Conservation (phyloP, 2,329 filamentous ascomycete genomes). For the Volutella citrinella region DNA sequence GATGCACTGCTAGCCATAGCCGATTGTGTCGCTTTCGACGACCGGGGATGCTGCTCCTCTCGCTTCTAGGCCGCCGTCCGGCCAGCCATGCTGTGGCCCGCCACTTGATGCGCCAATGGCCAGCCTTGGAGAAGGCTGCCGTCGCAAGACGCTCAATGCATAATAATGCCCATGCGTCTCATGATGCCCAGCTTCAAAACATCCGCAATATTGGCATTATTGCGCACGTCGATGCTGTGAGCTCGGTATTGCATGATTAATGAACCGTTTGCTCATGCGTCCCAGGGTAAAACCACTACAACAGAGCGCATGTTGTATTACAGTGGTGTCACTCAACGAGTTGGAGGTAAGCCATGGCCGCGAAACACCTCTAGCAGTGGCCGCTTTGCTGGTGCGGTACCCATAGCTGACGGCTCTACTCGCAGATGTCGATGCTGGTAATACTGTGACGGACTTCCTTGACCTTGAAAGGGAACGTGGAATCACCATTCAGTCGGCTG, state of each 20-base stretch:
- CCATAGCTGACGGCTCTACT: too few relatives aligned
- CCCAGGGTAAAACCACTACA: conserved; percentile 88
- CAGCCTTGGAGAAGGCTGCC: conserved; percentile 11
- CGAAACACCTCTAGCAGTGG: too few relatives aligned
- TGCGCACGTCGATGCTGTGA: conserved; percentile 89
- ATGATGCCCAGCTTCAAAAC: conserved; percentile 36
- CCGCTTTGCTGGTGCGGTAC: too few relatives aligned
- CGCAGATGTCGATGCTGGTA: conserved; percentile 90
- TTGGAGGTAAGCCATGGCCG: conserved; percentile 58
- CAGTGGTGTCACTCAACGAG: conserved; percentile 80
- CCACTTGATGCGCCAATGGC: conserved; percentile 20
- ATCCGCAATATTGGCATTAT: conserved; percentile 98
- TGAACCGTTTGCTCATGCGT: too few relatives aligned
- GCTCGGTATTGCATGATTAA: too few relatives aligned
- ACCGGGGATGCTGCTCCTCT: conserved; percentile 22
- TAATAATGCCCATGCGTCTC: conserved; percentile 14
- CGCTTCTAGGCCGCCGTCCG: conserved; percentile 20
- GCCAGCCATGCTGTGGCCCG: conserved; percentile 16
- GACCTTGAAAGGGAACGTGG: conserved; percentile 88
- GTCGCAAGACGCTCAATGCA: conserved; percentile 18
- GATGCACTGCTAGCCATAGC: conserved; percentile 3
- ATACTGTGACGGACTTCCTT: conserved; percentile 95
- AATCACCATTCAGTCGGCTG: conserved; percentile 96
- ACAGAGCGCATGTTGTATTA: conserved; percentile 99
- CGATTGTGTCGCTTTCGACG: too few relatives aligned